These are phyloP conservation scores for Aureobasidium sp. DNA, from an alignment of 2,329 filamentous ascomycete genomes.

Conservation along the genomic window DNA sequence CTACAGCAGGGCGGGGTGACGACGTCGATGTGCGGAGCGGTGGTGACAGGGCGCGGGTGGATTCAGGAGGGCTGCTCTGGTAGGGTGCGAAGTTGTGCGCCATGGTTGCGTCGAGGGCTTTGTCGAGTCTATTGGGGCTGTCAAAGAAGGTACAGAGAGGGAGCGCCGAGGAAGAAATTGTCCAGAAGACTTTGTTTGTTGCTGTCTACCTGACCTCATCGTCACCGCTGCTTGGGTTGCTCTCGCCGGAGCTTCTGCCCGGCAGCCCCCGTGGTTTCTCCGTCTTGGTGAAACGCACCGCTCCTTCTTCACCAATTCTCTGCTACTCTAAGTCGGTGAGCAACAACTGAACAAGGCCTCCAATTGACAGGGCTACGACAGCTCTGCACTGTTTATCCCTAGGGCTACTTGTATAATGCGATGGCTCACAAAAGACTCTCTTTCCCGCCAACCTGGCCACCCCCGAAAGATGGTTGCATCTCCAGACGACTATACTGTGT, in stretches of 20 bases:
- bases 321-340: neutral
- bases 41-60: slow-evolving; percentile 70
- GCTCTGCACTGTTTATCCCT: neutral
- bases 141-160: no score
- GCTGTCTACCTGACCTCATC: neutral
- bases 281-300: slow-evolving; percentile 5
- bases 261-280: neutral
- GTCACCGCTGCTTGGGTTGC: slow-evolving; percentile 6
- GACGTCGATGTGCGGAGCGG: slow-evolving; percentile 40
- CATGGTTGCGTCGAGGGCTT: neutral
- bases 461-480: neutral
- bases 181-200: neutral
- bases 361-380: neutral
- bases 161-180: no score
- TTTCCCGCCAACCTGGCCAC: no score
- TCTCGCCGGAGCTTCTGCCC: neutral
- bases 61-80: slow-evolving; percentile 83
- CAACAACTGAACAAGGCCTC: neutral
- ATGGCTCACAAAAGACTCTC: neutral
- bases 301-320: neutral
- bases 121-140: neutral
- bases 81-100: slow-evolving; percentile 69
- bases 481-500: neutral
- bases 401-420: neutral
- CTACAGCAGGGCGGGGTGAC: slow-evolving; percentile 46